Evolutionary conservation across 257 asterid genomes (phyloP).

Genomic region (Solanum etuberosum): DNA sequence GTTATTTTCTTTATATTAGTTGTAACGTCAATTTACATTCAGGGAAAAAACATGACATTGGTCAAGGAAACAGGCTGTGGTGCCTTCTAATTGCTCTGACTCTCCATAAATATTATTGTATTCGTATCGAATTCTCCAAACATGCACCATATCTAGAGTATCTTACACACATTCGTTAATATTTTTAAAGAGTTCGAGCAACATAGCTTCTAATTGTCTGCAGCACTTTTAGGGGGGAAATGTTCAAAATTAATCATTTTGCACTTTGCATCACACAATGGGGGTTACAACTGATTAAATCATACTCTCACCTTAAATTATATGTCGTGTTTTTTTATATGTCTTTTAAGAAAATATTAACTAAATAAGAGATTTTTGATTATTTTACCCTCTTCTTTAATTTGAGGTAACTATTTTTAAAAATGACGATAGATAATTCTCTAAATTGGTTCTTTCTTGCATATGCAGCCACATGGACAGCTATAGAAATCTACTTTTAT

Average conservation of each 20-base stretch:
- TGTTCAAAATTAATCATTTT: too few species aligned
- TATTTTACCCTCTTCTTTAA: neutral
- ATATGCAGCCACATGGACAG: neutral
- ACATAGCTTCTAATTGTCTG: too few species aligned
- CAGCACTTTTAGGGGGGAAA: too few species aligned
- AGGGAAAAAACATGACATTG: neutral
- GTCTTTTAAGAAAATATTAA: neutral
- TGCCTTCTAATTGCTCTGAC: too few species aligned
- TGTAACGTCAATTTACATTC: neutral
- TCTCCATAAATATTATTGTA: too few species aligned
- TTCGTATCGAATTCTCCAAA: too few species aligned
- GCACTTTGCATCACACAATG: too few species aligned
- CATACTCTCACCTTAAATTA: too few species aligned
- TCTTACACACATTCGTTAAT: too few species aligned
- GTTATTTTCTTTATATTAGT: neutral
- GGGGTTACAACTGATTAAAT: too few species aligned
- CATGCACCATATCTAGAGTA: too few species aligned
- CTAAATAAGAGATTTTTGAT: neutral
- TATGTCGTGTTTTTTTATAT: neutral
- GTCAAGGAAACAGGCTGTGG: neutral
- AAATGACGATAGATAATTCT: neutral
- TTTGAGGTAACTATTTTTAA: neutral
- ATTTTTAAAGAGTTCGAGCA: too few species aligned
- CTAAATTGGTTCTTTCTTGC: neutral
- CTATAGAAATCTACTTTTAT: neutral